Evolutionary conservation across 1,284 basidiomycete species (phyloP), one percentile per base, ranked within the genome.

Genomic region (Ustilago shanxiensis): DNA sequence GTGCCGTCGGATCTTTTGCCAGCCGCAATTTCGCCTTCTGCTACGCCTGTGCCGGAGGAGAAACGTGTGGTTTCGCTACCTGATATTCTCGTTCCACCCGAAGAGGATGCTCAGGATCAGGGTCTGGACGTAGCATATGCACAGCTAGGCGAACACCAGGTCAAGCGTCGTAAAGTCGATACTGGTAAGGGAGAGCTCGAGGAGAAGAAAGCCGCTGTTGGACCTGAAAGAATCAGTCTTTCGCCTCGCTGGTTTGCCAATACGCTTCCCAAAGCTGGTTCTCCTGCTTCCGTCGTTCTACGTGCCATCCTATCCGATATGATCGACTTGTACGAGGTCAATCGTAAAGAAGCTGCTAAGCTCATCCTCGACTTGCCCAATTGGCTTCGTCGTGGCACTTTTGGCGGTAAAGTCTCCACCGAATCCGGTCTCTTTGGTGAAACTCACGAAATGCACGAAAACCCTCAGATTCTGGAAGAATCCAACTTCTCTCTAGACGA

Each of bases 321-420:
- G 52, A 88, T 98, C 60, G 91, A 95, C 78, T 92, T 98, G 31
- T 99, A 94, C 85, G 96, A 99, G 86, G 91, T 97, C 53, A 99
- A 99, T 86, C 91, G 96, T 60, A 98, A 97, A 86, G 96, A 99
- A 82, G 93, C 92, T 79, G 94, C 96, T 1, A 89, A 93, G 13
- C 87, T 98, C 13, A 89, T 99, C 2, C 89, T 98, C 44, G 92
- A 95, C 79, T 91, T 95, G 56, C 93, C 94, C 0, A 92, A 92
- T 80, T 97, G 95, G 93, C 89, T 92, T 57, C 86, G 91, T 1
- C 88, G 89, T 8, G 94, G 94, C 2, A 95, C 94, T 0, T 98
- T 86, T 55, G 67, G 60, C 14, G 71, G 75, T 28, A 77, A 79
- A 18, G 65, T 76, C 7, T 70, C 74, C 20, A 62, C 75, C 35